phyloP scores from a whole-genome alignment of 225 moss, liverwort and hornwort genomes.

The Rhytidiadelphus loreus region DNA sequence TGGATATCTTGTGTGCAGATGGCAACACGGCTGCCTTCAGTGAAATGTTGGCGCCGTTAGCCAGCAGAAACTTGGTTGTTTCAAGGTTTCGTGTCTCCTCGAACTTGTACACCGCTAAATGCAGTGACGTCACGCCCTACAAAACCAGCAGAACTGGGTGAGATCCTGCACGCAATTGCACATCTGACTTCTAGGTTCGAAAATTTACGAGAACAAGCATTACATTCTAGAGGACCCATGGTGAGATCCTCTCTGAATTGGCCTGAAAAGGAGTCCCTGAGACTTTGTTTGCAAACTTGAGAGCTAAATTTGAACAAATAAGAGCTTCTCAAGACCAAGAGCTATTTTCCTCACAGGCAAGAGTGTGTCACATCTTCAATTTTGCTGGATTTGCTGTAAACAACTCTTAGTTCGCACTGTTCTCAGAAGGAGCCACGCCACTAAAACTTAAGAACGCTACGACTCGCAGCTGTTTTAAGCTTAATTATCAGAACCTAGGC shows the following conservation, averaged over 20 bases:
- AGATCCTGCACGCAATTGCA: not conserved
- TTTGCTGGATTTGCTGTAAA: not conserved
- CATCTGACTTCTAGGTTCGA: not conserved
- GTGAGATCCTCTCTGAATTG: not conserved
- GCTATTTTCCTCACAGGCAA: not conserved
- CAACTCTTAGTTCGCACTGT: not conserved
- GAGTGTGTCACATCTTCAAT: not conserved
- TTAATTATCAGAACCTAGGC: not conserved
- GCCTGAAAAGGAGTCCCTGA: not conserved
- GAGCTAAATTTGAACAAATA: not conserved
- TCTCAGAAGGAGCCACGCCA: not conserved
- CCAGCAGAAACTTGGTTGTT: constrained; percentile 30
- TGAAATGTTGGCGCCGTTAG: constrained; percentile 55
- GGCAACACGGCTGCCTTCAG: constrained; percentile 80
- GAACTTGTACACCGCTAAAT: constrained; percentile 90
- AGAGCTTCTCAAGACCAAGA: not conserved
- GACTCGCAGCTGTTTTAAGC: not conserved
- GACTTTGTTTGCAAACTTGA: not conserved
- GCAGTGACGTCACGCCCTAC: constrained; percentile 87
- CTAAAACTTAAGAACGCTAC: not conserved
- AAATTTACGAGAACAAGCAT: not conserved
- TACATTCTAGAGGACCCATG: not conserved
- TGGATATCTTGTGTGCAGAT: constrained; percentile 74
- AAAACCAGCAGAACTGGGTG: not conserved
- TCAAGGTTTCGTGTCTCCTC: constrained; percentile 61